Evolutionary conservation across 2,329 filamentous ascomycete species (phyloP).

Genomic region (Ophiostoma perfectum): DNA sequence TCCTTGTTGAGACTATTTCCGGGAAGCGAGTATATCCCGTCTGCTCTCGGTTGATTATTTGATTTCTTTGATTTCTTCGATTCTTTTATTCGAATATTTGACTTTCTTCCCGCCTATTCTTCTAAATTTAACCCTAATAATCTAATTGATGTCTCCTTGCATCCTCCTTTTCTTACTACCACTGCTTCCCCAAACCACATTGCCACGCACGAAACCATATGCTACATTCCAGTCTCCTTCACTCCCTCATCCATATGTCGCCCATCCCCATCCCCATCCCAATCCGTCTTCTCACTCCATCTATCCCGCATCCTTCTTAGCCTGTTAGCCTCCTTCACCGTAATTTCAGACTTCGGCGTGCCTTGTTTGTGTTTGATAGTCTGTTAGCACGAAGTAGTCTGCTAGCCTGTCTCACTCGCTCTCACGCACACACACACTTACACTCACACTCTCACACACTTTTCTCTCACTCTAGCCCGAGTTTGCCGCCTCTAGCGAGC

Average conservation of each 20-base stretch:
- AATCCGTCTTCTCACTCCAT: background rate
- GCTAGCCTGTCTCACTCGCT: background rate
- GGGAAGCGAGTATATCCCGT: background rate
- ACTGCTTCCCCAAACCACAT: background rate
- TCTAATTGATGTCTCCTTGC: background rate
- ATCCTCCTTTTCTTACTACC: background rate
- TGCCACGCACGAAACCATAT: background rate
- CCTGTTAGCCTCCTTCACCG: background rate
- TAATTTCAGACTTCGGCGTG: conserved; percentile 6
- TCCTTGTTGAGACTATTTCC: background rate
- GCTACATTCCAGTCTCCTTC: background rate
- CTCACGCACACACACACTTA: no score
- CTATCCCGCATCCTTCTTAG: background rate
- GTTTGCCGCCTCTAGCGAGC: background rate
- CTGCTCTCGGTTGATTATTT: background rate
- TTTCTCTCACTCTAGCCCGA: background rate
- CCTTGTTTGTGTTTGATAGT: background rate
- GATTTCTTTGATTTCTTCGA: background rate
- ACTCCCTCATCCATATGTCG: no score
- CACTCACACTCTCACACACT: background rate
- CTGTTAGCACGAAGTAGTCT: background rate
- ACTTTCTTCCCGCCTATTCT: background rate
- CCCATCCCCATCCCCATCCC: background rate
- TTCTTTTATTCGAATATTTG: background rate
- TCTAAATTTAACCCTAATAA: background rate